Conservation (phyloP, 768 basidiomycete genomes). For the Exidia glandulosa region DNA sequence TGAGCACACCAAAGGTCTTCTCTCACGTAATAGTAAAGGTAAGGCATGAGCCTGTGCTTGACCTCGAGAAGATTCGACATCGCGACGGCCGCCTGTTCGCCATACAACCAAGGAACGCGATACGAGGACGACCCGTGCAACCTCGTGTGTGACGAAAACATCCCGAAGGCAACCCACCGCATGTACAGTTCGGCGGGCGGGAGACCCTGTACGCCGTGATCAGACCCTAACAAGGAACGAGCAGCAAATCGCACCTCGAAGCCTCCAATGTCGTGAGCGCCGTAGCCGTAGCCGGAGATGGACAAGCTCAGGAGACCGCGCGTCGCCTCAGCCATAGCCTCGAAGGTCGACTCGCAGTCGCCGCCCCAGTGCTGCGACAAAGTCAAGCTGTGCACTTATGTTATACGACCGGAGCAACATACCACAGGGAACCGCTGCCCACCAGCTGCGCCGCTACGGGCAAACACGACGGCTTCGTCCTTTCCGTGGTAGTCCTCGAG, state of each 20-base stretch:
- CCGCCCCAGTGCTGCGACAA: slow-evolving; percentile 56
- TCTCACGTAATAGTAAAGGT: slow-evolving; percentile 31
- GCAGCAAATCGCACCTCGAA: slow-evolving; percentile 36
- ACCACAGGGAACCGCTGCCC: slow-evolving; percentile 47
- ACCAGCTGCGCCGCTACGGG: slow-evolving; percentile 54
- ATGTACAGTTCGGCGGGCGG: slow-evolving; percentile 60
- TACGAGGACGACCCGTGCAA: slow-evolving; percentile 65
- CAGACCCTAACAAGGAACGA: neutral
- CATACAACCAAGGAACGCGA: slow-evolving; percentile 63
- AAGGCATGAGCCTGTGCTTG: slow-evolving; percentile 67
- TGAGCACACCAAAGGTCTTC: neutral
- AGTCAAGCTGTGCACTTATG: too few species aligned
- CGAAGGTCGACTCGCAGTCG: slow-evolving; percentile 66
- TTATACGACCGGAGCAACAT: slow-evolving; percentile 9
- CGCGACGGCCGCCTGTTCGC: slow-evolving; percentile 38
- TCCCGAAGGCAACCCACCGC: slow-evolving; percentile 66
- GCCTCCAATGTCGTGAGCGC: slow-evolving; percentile 68
- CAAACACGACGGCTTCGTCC: slow-evolving; percentile 59
- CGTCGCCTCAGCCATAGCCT: slow-evolving; percentile 68
- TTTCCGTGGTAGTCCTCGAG: slow-evolving; percentile 48
- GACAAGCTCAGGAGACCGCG: slow-evolving; percentile 56
- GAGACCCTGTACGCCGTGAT: slow-evolving; percentile 33
- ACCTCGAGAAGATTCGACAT: slow-evolving; percentile 39
- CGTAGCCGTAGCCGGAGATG: slow-evolving; percentile 57
- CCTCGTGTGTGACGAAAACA: slow-evolving; percentile 68